Conservation (phyloP, 805 yeast genomes). For the Ogataea haglerorum region DNA sequence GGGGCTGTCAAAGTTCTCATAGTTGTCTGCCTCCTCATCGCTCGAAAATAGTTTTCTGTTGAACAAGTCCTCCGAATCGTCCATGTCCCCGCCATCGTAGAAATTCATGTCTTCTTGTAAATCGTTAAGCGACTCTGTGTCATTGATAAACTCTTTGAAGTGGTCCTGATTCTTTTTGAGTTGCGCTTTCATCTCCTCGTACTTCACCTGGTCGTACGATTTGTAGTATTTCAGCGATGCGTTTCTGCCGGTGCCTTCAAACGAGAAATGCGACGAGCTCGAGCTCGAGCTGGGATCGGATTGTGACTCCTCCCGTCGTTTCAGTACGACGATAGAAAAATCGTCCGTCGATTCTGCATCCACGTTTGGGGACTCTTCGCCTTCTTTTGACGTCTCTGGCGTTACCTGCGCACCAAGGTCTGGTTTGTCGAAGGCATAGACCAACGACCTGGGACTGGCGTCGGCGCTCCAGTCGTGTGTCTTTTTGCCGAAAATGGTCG, state of each 20-base stretch:
- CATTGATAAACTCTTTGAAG: constrained; percentile 27
- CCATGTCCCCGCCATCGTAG: constrained; percentile 31
- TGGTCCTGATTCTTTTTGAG: constrained; percentile 16
- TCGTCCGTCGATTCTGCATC: constrained; percentile 19
- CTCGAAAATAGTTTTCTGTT: constrained; percentile 36
- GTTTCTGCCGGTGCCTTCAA: constrained; percentile 34
- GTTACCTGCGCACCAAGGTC: neutral
- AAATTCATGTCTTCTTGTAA: constrained; percentile 33
- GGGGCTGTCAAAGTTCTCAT: constrained; percentile 7
- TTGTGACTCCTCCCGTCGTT: constrained; percentile 7
- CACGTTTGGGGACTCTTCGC: neutral
- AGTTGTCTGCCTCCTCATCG: constrained; percentile 23
- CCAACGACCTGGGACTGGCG: constrained; percentile 20
- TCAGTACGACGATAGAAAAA: constrained; percentile 24
- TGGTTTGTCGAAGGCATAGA: constrained; percentile 5
- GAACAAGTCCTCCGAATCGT: constrained; percentile 38
- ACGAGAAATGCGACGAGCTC: constrained; percentile 34
- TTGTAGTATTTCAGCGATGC: constrained; percentile 38
- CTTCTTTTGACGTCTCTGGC: neutral
- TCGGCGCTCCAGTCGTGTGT: constrained; percentile 30
- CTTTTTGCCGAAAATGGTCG: constrained; percentile 32
- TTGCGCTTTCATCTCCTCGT: constrained; percentile 21
- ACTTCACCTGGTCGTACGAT: constrained; percentile 29
- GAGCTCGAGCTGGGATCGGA: constrained; percentile 14
- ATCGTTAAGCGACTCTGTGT: constrained; percentile 25